Evolutionary conservation across 106 monocot species (phyloP), one percentile per base, ranked within the genome.

Genomic region (Apostasia shenzhenica): DNA sequence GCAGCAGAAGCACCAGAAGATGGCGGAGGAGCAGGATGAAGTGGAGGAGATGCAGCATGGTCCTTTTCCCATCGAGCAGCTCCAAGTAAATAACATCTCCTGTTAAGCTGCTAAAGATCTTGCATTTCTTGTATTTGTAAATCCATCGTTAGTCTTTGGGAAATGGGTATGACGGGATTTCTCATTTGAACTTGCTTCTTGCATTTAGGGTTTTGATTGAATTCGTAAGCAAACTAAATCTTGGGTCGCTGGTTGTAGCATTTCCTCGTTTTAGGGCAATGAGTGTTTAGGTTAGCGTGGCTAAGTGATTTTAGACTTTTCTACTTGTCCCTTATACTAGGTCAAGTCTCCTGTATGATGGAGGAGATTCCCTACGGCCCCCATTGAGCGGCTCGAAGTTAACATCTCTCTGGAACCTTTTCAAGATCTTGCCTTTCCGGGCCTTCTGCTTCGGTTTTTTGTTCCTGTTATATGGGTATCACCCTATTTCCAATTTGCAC

Each of bases 31-130:
- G 54, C 76, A 82, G 50, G 76, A 73, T 62, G 69, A 69, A 48
- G 62, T 42, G 7, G 80, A 76, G 53, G 79, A 76, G 14, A 48
- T 70, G 43, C 86, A 81, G 52, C 81, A 78, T 61, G 86, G 86
- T 38, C 86, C 86, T 49, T 76, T 73, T 14, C 86, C 86, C 48
- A 59, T 86, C 49, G 86, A 86, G 48, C 79, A 86, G 66, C 79
- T 86, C 13, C 81, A 82, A 82, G 86, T 85, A 53, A 46, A 62
- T 6, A 5, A 5, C 9, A 1, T 50, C 50, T 50, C 50, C 50
- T 50, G 50, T 50, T 50, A 8, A 50, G 8, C 8, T 50, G 50
- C 50, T 8, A 50, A 50, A 5, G 50, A 8, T 5, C 50, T 5
- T 50, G 50, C 50, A 8, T 50, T 50, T 50, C 8, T 8, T 4